Evolutionary conservation across 257 asterid species (phyloP).

Genomic region (Plantago major): DNA sequence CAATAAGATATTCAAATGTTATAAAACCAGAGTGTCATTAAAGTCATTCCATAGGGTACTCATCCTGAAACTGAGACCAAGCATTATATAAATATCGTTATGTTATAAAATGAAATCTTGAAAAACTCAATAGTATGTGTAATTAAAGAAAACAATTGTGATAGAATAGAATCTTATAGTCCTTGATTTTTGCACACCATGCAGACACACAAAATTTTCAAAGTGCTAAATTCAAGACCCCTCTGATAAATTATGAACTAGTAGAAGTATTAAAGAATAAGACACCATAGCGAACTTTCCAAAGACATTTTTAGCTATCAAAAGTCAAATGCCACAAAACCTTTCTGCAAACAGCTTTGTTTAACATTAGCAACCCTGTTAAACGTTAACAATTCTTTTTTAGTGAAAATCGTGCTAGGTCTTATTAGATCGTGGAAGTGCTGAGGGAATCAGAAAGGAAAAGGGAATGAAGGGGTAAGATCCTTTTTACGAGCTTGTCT

Average conservation of each 20-base stretch:
- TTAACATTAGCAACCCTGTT: too few relatives aligned
- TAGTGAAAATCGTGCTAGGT: too few relatives aligned
- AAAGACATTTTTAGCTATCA: slow-evolving; percentile 5
- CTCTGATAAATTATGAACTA: too few relatives aligned
- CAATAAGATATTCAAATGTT: neutral
- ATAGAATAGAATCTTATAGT: slow-evolving; percentile 28
- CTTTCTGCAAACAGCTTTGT: slow-evolving; percentile 5
- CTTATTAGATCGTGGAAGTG: too few relatives aligned
- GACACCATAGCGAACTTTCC: slow-evolving; percentile 29
- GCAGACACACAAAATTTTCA: slow-evolving; percentile 17
- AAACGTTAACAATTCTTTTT: too few relatives aligned
- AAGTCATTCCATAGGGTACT: too few relatives aligned
- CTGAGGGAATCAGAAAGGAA: too few relatives aligned
- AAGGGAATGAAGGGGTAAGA: too few relatives aligned
- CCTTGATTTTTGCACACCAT: slow-evolving; percentile 18
- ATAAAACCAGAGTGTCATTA: too few relatives aligned
- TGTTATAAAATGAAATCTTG: neutral
- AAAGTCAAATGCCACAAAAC: slow-evolving; percentile 13
- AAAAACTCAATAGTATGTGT: slow-evolving; percentile 17
- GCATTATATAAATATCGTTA: neutral
- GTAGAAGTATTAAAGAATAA: neutral
- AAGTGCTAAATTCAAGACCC: neutral
- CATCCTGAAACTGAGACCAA: too few relatives aligned
- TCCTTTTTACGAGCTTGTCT: too few relatives aligned
- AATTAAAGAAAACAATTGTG: neutral